Percentiles rank a stretch among this genome's conserved stretches.
Evolutionary conservation across 2,329 filamentous ascomycete genomes (phyloP).

Genomic region (Microascus cirrosus): DNA sequence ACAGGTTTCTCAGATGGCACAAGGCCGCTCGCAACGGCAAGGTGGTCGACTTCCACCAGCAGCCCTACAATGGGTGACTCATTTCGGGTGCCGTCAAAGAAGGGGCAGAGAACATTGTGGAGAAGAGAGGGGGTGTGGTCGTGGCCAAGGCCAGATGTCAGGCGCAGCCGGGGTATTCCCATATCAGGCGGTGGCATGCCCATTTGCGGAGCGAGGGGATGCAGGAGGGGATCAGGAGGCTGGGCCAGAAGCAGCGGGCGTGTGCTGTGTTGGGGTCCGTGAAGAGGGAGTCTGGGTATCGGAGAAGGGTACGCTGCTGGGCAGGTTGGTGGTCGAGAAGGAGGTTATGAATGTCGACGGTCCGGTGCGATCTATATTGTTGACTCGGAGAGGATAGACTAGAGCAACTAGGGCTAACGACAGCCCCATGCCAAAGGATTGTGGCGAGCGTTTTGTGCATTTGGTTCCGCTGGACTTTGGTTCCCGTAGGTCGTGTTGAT

Average conservation of each 20-base stretch:
- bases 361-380: too few relatives aligned
- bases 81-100: conserved; percentile 17
- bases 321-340: not conserved
- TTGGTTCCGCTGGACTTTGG: too few relatives aligned
- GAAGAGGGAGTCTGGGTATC: not conserved
- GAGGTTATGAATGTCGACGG: not conserved
- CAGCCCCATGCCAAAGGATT: too few relatives aligned
- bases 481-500: too few relatives aligned
- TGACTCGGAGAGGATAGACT: too few relatives aligned
- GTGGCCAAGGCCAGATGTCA: conserved; percentile 17
- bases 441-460: too few relatives aligned
- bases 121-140: conserved; percentile 16
- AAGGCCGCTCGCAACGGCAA: not conserved
- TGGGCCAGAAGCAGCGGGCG: not conserved
- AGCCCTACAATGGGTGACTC: conserved; percentile 20
- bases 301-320: not conserved
- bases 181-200: conserved; percentile 35
- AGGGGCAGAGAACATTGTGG: not conserved
- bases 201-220: conserved; percentile 21
- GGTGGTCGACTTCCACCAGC: not conserved
- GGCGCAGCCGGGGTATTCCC: conserved; percentile 25
- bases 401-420: too few relatives aligned
- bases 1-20: not conserved
- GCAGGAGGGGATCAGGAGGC: conserved; percentile 14
- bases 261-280: not conserved